phyloP scores from a whole-genome alignment of 805 yeast genomes.

The Yarrowia divulgata region DNA sequence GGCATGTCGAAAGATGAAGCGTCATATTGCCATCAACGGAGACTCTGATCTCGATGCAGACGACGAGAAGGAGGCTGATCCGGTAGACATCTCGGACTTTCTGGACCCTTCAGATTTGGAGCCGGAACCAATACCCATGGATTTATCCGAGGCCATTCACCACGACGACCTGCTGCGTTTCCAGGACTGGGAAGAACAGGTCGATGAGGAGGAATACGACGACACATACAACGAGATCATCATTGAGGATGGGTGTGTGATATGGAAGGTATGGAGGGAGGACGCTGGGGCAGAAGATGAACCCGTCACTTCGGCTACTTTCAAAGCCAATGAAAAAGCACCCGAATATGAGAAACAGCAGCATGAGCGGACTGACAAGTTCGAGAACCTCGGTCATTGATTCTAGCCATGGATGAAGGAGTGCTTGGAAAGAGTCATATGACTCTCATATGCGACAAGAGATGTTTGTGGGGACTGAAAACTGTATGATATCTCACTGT shows the following conservation, averaged over 20 bases:
- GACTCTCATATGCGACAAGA: no score
- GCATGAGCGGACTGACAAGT: constrained; percentile 18
- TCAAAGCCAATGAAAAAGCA: constrained; percentile 17
- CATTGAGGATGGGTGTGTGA: constrained; percentile 5
- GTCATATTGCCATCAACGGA: constrained; percentile 20
- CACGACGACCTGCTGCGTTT: constrained; percentile 18
- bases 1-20: constrained; percentile 19
- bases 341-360: constrained; percentile 24
- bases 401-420: not conserved
- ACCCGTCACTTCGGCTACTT: constrained; percentile 11
- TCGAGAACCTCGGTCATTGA: constrained; percentile 2
- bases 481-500: no score
- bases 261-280: constrained; percentile 29
- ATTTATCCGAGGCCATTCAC: constrained; percentile 17
- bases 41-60: constrained; percentile 33
- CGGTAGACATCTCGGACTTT: constrained; percentile 23
- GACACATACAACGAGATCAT: constrained; percentile 27
- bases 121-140: constrained; percentile 31
- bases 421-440: no score
- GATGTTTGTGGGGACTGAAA: no score
- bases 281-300: constrained; percentile 8
- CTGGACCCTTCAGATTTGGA: constrained; percentile 25
- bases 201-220: constrained; percentile 31
- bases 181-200: constrained; percentile 25
- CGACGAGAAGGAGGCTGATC: constrained; percentile 20